Percentiles rank a stretch among this genome's conserved stretches.
Evolutionary conservation across 306 rosid genomes (phyloP).

Genomic region (peach (Prunus persica)): DNA sequence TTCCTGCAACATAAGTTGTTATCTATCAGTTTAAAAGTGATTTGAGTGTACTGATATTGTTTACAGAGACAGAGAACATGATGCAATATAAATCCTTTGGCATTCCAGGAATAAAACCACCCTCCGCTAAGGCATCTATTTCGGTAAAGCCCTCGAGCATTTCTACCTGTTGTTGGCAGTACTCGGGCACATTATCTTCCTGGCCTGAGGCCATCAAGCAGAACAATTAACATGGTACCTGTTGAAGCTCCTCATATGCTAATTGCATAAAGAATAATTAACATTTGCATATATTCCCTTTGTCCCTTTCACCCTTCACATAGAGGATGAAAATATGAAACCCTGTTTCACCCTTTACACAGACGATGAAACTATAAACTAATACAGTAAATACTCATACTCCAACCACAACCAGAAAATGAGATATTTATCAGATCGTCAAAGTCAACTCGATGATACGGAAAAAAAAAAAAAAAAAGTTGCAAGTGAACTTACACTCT

Average conservation of each 20-base stretch:
- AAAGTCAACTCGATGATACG: too few relatives aligned
- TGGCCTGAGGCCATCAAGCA: conserved; percentile 50
- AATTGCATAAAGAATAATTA: background rate
- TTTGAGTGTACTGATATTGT: background rate
- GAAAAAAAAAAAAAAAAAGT: too few relatives aligned
- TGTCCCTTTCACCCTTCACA: background rate
- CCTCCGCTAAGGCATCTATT: conserved; percentile 82
- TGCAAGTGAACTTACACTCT: background rate
- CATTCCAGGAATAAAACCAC: conserved; percentile 85
- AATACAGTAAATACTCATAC: background rate
- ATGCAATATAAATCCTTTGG: conserved; percentile 30
- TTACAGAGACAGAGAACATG: background rate
- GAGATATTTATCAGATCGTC: background rate
- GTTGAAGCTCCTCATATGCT: background rate
- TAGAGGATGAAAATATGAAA: background rate
- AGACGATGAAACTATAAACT: background rate
- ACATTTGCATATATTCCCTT: background rate
- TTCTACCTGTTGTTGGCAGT: conserved; percentile 97
- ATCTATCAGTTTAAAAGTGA: conserved; percentile 24
- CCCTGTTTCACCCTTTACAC: background rate
- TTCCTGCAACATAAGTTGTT: conserved; percentile 53
- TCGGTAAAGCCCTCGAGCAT: conserved; percentile 91
- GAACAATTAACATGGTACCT: background rate
- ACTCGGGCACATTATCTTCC: conserved; percentile 84
- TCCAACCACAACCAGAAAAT: background rate